Percentiles rank a stretch among this genome's conserved stretches.
Evolutionary conservation across 225 moss, liverwort and hornwort species (phyloP).

Genomic region (Marchantia polymorpha): DNA sequence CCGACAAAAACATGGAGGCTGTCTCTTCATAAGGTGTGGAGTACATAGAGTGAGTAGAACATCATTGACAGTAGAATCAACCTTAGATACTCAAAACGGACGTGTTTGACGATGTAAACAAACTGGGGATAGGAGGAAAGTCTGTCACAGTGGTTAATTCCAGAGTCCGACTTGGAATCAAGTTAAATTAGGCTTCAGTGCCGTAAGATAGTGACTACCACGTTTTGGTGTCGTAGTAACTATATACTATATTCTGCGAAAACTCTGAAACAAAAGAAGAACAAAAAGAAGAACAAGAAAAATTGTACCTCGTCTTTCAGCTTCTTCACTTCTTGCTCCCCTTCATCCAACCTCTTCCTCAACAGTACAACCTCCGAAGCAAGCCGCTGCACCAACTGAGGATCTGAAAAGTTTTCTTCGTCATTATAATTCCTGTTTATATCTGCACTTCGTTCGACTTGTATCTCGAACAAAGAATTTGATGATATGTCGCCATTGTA

Average conservation of each 20-base stretch:
- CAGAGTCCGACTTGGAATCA: too few species aligned
- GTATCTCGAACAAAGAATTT: background rate
- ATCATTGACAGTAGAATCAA: background rate
- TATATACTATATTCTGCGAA: background rate
- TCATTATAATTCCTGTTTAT: background rate
- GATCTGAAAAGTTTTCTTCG: background rate
- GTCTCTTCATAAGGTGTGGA: too few species aligned
- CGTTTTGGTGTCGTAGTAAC: too few species aligned
- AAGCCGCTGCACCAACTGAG: background rate
- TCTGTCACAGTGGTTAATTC: too few species aligned
- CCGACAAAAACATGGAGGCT: too few species aligned
- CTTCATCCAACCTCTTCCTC: background rate
- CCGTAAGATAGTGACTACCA: too few species aligned
- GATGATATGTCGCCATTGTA: background rate
- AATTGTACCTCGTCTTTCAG: constrained; percentile 15
- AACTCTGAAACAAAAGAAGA: background rate
- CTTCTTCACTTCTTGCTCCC: constrained; percentile 7
- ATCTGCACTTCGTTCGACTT: background rate
- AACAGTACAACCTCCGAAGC: background rate
- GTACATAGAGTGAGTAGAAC: too few species aligned
- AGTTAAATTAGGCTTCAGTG: too few species aligned
- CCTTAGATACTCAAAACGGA: background rate
- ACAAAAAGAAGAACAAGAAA: constrained; percentile 1
- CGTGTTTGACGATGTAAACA: background rate
- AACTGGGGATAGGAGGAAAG: too few species aligned